Evolutionary conservation across 2,329 filamentous ascomycete species (phyloP).

Genomic region (Arthrobotrys sphaeroides): DNA sequence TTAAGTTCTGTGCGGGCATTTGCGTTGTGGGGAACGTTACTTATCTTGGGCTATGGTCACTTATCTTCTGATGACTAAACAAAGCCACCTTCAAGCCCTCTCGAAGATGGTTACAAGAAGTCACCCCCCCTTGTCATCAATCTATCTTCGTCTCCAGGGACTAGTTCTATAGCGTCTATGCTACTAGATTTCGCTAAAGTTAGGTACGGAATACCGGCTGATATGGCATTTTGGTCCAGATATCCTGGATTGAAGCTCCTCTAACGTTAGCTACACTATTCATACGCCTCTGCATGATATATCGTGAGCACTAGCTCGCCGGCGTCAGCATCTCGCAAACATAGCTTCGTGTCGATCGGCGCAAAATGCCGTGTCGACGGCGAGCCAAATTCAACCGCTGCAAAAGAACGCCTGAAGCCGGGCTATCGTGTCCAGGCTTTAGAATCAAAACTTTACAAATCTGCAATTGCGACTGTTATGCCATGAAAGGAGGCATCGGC

Average conservation of each 20-base stretch:
- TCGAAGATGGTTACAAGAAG: neutral
- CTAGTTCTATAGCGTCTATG: slow-evolving; percentile 1
- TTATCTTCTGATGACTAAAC: slow-evolving; percentile 44
- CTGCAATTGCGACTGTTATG: neutral
- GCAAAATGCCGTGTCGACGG: slow-evolving; percentile 3
- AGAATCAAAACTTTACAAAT: neutral
- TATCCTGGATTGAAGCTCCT: neutral
- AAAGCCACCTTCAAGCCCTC: neutral
- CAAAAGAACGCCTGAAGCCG: neutral
- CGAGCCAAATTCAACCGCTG: neutral
- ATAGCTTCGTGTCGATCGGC: neutral
- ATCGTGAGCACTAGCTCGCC: slow-evolving; percentile 43
- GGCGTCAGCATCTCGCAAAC: slow-evolving; percentile 25
- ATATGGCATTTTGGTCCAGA: neutral
- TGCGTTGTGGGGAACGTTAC: slow-evolving; percentile 26
- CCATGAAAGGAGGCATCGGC: neutral
- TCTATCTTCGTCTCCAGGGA: slow-evolving; percentile 10
- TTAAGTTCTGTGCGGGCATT: neutral
- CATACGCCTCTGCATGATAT: slow-evolving; percentile 12
- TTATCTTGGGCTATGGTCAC: neutral
- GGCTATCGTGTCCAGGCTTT: neutral
- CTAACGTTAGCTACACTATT: neutral
- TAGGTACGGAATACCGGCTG: slow-evolving; percentile 27
- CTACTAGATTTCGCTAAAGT: slow-evolving; percentile 41
- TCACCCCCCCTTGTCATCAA: neutral